Conservation (phyloP, 2,329 filamentous ascomycete species). For the Aspergillus calidoustus region DNA sequence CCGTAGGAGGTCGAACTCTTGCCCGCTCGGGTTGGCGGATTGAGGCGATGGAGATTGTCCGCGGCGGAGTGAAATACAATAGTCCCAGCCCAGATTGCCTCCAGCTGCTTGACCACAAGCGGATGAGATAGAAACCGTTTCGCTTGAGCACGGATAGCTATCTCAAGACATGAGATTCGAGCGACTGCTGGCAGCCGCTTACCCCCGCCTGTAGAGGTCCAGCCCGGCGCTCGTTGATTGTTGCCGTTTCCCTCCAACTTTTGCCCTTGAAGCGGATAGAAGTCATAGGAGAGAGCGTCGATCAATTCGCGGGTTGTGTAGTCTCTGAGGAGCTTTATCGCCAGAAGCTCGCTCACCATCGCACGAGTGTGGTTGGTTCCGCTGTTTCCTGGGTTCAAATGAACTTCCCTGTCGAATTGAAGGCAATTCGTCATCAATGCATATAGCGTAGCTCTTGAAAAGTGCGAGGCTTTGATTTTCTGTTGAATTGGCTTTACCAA, state of each 20-base stretch:
- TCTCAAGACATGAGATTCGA: slow-evolving; percentile 86
- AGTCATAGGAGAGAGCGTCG: slow-evolving; percentile 92
- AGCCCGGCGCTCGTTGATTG: slow-evolving; percentile 39
- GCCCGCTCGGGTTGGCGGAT: slow-evolving; percentile 40
- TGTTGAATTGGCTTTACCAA: slow-evolving; percentile 94
- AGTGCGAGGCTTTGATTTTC: slow-evolving; percentile 80
- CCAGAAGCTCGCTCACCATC: slow-evolving; percentile 86
- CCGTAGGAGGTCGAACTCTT: slow-evolving; percentile 31
- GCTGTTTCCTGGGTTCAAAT: slow-evolving; percentile 79
- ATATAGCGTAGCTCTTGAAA: slow-evolving; percentile 84
- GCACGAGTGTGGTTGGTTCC: slow-evolving; percentile 83
- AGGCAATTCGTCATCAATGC: slow-evolving; percentile 91
- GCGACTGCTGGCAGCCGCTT: slow-evolving; percentile 64
- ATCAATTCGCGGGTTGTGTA: slow-evolving; percentile 88
- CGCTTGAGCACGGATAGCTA: slow-evolving; percentile 88
- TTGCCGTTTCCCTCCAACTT: slow-evolving; percentile 52
- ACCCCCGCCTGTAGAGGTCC: slow-evolving; percentile 41
- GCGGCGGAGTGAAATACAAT: slow-evolving; percentile 92
- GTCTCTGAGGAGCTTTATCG: slow-evolving; percentile 87
- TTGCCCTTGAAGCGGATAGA: slow-evolving; percentile 86
- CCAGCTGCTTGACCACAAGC: slow-evolving; percentile 89
- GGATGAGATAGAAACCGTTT: slow-evolving; percentile 93
- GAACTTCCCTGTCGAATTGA: slow-evolving; percentile 87
- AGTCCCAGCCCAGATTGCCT: slow-evolving; percentile 94
- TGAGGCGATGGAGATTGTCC: slow-evolving; percentile 76